Percentiles rank a stretch among this genome's conserved stretches.
phyloP scores from a whole-genome alignment of 2,329 filamentous ascomycete species.

The Eutypa lata region DNA sequence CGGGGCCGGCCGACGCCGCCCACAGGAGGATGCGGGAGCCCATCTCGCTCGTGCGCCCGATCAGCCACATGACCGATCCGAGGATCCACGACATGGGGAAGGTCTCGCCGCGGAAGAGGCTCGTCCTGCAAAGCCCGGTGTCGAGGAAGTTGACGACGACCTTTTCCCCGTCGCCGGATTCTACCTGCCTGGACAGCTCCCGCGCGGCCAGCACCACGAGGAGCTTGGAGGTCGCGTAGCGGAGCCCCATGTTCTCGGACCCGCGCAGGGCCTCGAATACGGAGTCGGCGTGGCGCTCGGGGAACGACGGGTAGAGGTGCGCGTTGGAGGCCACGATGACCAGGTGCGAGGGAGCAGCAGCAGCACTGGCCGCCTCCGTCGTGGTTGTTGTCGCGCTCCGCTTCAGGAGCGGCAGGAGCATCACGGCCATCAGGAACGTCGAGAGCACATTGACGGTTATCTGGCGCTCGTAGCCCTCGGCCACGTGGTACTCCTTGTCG shows the following conservation, averaged over 20 bases:
- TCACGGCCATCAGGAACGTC: conserved; percentile 40
- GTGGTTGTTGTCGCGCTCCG: too few relatives aligned
- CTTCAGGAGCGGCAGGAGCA: conserved; percentile 39
- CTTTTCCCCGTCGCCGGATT: conserved; percentile 26
- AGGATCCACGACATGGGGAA: conserved; percentile 22
- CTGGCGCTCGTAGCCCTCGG: conserved; percentile 6
- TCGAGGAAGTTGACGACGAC: conserved; percentile 37
- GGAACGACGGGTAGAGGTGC: conserved; percentile 29
- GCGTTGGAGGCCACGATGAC: conserved; percentile 37
- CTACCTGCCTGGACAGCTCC: conserved; percentile 31
- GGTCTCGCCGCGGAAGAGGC: conserved; percentile 32
- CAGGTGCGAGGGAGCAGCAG: conserved; percentile 25
- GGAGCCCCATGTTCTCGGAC: conserved; percentile 24
- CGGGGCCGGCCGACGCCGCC: conserved; percentile 32
- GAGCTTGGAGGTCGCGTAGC: conserved; percentile 33
- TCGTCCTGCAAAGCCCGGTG: conserved; percentile 38
- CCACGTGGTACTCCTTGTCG: neutral
- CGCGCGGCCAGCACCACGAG: conserved; percentile 26
- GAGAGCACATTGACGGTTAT: conserved; percentile 46
- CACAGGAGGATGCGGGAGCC: conserved; percentile 35
- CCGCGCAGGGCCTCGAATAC: conserved; percentile 32
- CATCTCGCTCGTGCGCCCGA: conserved; percentile 32
- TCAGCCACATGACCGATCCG: neutral
- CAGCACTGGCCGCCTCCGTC: neutral
- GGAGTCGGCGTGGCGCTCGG: conserved; percentile 23